phyloP scores from a whole-genome alignment of 108 stramenopile genomes.

The Discostella stelligeroides region DNA sequence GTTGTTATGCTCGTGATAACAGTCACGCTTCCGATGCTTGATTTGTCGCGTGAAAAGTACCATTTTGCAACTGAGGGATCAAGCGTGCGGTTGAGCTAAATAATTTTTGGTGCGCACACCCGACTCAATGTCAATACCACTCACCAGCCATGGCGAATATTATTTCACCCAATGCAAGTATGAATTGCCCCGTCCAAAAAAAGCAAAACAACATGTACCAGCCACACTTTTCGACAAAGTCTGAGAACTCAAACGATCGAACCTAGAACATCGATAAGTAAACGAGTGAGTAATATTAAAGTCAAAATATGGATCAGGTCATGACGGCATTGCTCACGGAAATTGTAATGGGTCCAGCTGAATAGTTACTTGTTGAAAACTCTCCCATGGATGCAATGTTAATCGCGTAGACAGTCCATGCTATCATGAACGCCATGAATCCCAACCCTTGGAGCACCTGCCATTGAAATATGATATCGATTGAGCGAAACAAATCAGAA shows the following conservation, averaged over 20 bases:
- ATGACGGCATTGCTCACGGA: slow-evolving; percentile 7
- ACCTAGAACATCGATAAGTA: slow-evolving; percentile 5
- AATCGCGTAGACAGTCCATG: slow-evolving; percentile 64
- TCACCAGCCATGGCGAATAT: slow-evolving; percentile 80
- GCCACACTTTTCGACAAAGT: slow-evolving; percentile 49
- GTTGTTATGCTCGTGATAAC: slow-evolving; percentile 59
- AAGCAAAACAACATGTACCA: slow-evolving; percentile 92
- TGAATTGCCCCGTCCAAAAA: slow-evolving; percentile 94
- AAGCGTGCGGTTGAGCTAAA: background rate
- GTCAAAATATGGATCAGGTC: background rate
- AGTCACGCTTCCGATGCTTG: slow-evolving; percentile 64
- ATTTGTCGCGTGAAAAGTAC: slow-evolving; percentile 89
- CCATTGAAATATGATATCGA: background rate
- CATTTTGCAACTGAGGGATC: slow-evolving; percentile 43
- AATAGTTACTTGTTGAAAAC: slow-evolving; percentile 32
- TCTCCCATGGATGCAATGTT: slow-evolving; percentile 83
- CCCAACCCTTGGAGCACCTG: slow-evolving; percentile 64
- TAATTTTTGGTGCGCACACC: slow-evolving; percentile 18
- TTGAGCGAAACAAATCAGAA: background rate
- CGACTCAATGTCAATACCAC: slow-evolving; percentile 18
- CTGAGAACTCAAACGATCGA: slow-evolving; percentile 58
- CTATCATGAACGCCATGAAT: slow-evolving; percentile 61
- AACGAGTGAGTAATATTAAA: background rate
- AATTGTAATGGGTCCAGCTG: slow-evolving; percentile 34
- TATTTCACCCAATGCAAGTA: slow-evolving; percentile 92